These are phyloP conservation scores for Ormosia semicastrata DNA, from an alignment of 306 rosid species.

Conservation along the genomic window DNA sequence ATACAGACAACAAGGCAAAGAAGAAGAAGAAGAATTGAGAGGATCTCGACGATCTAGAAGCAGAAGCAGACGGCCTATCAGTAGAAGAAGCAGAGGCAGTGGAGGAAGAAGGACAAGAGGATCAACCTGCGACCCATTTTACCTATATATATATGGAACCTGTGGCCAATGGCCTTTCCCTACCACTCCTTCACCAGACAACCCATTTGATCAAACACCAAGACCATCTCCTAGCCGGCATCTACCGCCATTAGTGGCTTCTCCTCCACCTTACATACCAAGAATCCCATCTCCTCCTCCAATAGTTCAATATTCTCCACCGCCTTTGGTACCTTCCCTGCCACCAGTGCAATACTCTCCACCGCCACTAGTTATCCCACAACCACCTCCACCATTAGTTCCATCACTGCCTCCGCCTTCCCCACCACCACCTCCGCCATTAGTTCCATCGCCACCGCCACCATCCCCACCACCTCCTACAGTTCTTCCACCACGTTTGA, in stretches of 20 bases:
- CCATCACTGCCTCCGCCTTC: not conserved
- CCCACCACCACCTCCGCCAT: conserved; percentile 27
- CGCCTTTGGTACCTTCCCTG: conserved; percentile 26
- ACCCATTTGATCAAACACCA: conserved; percentile 59
- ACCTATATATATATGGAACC: conserved; percentile 43
- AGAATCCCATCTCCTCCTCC: conserved; percentile 36
- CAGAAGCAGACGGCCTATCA: not conserved
- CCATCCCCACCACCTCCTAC: conserved; percentile 18
- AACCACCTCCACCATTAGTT: not conserved
- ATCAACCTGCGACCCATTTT: conserved; percentile 58
- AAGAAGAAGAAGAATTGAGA: conserved; percentile 34
- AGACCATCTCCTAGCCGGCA: conserved; percentile 7
- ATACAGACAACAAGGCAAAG: conserved; percentile 6
- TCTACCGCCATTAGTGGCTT: conserved; percentile 16
- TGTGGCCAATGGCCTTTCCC: conserved; percentile 79
- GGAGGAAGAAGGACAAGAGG: conserved; percentile 26
- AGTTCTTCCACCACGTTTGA: not conserved
- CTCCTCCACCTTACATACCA: conserved; percentile 10
- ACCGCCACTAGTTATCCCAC: not conserved
- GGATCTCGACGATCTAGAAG: not conserved
- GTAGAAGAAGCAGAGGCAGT: conserved; percentile 10
- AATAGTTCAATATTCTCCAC: not conserved
- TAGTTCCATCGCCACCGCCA: not conserved
- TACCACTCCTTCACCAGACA: conserved; percentile 57
- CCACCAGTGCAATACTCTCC: not conserved